These are phyloP conservation scores for Fusarium sp. DNA, from an alignment of 2,329 filamentous ascomycete genomes.

Conservation along the genomic window DNA sequence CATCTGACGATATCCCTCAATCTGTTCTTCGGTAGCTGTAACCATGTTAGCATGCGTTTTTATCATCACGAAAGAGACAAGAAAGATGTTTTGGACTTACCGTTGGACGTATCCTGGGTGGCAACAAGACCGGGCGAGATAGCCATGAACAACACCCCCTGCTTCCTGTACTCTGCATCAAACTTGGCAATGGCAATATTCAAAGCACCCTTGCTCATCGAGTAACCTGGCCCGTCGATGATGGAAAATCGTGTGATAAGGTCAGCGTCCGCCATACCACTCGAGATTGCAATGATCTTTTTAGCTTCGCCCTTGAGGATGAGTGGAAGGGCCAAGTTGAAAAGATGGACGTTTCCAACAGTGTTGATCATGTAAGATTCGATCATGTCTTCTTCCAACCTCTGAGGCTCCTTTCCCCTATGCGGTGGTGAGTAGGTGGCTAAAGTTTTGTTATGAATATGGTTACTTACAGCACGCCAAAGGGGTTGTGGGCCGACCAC, in stretches of 20 bases:
- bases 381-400: slow-evolving; percentile 35
- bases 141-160: slow-evolving; percentile 66
- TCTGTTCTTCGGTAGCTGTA: slow-evolving; percentile 47
- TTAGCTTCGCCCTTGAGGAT: slow-evolving; percentile 64
- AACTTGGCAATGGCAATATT: slow-evolving; percentile 68
- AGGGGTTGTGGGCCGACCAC: slow-evolving; percentile 43
- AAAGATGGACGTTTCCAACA: slow-evolving; percentile 64
- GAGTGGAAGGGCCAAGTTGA: slow-evolving; percentile 66
- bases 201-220: slow-evolving; percentile 64
- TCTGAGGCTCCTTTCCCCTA: slow-evolving; percentile 30
- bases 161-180: slow-evolving; percentile 60
- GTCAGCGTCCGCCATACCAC: slow-evolving; percentile 62
- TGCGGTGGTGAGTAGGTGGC: fast-evolving
- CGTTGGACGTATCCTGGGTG: slow-evolving; percentile 50
- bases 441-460: neutral
- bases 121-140: slow-evolving; percentile 66
- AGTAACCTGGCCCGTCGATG: slow-evolving; percentile 56
- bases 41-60: neutral
- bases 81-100: slow-evolving; percentile 28
- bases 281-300: slow-evolving; percentile 67
- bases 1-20: slow-evolving; percentile 42
- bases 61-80: fast-evolving
- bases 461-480: slow-evolving; percentile 24
- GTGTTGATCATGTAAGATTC: slow-evolving; percentile 62
- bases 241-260: slow-evolving; percentile 56